Evolutionary conservation across 2,329 filamentous ascomycete species (phyloP).

Genomic region (Sphaerulina musiva): DNA sequence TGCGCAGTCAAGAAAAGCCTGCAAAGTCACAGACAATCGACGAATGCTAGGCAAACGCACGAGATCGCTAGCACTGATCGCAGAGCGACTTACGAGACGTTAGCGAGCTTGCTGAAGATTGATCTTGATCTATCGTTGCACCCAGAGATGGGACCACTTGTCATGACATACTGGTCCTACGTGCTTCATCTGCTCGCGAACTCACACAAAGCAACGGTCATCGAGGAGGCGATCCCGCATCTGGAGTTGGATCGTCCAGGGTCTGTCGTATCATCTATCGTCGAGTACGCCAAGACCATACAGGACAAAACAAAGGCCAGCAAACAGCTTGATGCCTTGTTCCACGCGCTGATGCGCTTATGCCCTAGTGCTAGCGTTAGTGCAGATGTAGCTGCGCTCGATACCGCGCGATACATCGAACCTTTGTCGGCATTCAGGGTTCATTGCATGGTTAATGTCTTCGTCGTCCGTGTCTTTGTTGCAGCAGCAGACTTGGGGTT

Average conservation of each 20-base stretch:
- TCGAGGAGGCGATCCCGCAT: conserved; percentile 53
- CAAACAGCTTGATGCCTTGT: conserved; percentile 60
- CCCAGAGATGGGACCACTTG: conserved; percentile 43
- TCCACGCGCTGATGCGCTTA: conserved; percentile 58
- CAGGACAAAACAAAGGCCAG: conserved; percentile 51
- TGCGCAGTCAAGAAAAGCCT: conserved; percentile 58
- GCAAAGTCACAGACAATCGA: conserved; percentile 33
- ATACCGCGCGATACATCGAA: conserved; percentile 48
- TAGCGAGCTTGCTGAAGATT: conserved; percentile 60
- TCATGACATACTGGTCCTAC: conserved; percentile 60
- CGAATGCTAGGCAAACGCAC: background rate
- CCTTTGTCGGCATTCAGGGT: too few species aligned
- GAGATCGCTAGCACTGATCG: background rate
- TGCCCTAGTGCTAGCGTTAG: conserved; percentile 60
- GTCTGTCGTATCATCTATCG: conserved; percentile 55
- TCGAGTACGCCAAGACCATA: conserved; percentile 42
- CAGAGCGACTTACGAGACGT: conserved; percentile 32
- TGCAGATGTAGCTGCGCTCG: conserved; percentile 52
- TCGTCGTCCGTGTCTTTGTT: conserved; percentile 1
- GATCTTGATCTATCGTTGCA: conserved; percentile 38
- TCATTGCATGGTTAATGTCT: background rate
- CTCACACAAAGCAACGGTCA: conserved; percentile 52
- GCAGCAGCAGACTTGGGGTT: background rate
- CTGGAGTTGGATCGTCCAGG: conserved; percentile 49
- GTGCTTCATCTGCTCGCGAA: conserved; percentile 57